These are phyloP conservation scores for Psilocybe tampanensis DNA, from an alignment of 768 basidiomycete species.

Conservation along the genomic window DNA sequence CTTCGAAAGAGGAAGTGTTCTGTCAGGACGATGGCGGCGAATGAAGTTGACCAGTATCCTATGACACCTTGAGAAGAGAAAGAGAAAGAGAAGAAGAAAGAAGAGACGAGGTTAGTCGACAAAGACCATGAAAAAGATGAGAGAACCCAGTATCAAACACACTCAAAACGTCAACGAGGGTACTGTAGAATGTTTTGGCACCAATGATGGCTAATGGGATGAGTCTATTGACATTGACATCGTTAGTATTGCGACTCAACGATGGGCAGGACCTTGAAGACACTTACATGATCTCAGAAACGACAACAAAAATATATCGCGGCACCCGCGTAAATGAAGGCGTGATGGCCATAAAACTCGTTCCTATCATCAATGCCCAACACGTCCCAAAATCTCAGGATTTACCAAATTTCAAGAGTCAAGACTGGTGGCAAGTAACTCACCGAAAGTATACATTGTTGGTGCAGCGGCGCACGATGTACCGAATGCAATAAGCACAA, in stretches of 20 bases:
- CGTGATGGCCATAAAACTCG: constrained; percentile 66
- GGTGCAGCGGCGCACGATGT: constrained; percentile 76
- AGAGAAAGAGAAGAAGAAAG: no score
- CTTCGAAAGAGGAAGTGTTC: constrained; percentile 72
- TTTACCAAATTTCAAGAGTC: no score
- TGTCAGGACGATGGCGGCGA: constrained; percentile 56
- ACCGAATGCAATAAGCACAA: constrained; percentile 73
- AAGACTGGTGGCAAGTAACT: constrained; percentile 3
- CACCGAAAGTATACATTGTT: constrained; percentile 76
- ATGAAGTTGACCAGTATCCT: constrained; percentile 64
- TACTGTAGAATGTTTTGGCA: constrained; percentile 61
- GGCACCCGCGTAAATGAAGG: constrained; percentile 59
- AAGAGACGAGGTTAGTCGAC: no score
- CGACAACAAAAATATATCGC: constrained; percentile 65
- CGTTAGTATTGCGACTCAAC: not conserved
- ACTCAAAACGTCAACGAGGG: constrained; percentile 69
- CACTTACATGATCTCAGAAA: constrained; percentile 68
- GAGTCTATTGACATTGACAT: constrained; percentile 39
- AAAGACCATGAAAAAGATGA: no score
- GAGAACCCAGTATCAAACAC: constrained; percentile 15
- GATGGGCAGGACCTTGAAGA: not conserved
- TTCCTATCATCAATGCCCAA: constrained; percentile 28
- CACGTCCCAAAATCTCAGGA: no score
- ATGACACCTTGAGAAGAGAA: constrained; percentile 33
- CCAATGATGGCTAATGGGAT: constrained; percentile 75